These are phyloP conservation scores for Lachnellula hyalina DNA, from an alignment of 2,329 filamentous ascomycete species.

Conservation along the genomic window DNA sequence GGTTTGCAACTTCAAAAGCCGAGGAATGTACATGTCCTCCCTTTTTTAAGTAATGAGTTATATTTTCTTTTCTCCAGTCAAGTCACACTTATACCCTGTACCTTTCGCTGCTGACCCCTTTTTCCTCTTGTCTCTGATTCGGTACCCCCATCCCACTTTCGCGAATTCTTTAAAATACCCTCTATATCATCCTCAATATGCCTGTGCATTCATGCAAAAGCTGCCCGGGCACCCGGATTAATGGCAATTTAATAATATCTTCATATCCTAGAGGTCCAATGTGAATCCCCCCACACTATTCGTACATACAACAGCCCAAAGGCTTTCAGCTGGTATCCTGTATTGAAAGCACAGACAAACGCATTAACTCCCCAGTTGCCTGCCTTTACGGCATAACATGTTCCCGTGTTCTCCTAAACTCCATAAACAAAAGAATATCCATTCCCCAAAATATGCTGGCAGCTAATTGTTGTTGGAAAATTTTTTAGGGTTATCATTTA, in stretches of 20 bases:
- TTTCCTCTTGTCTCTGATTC: neutral
- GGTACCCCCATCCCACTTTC: neutral
- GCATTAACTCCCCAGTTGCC: neutral
- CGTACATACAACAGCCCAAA: neutral
- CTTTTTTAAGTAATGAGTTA: too few species aligned
- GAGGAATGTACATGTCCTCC: too few species aligned
- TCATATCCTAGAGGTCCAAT: neutral
- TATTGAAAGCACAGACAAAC: neutral
- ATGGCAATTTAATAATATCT: neutral
- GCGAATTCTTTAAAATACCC: neutral
- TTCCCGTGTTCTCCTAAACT: constrained; percentile 3
- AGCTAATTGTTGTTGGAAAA: constrained; percentile 2
- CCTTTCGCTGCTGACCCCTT: neutral
- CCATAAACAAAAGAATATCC: constrained; percentile 4
- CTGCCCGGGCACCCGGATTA: neutral
- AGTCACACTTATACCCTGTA: neutral
- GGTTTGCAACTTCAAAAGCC: too few species aligned
- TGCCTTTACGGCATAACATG: neutral
- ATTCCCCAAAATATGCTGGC: neutral
- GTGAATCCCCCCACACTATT: neutral
- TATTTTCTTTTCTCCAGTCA: too few species aligned
- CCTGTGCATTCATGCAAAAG: neutral
- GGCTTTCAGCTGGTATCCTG: neutral
- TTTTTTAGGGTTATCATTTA: neutral
- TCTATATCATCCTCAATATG: neutral